These are phyloP conservation scores for Chloranthus sessilifolius DNA, from an alignment of 164 flowering plant species.

Conservation along the genomic window DNA sequence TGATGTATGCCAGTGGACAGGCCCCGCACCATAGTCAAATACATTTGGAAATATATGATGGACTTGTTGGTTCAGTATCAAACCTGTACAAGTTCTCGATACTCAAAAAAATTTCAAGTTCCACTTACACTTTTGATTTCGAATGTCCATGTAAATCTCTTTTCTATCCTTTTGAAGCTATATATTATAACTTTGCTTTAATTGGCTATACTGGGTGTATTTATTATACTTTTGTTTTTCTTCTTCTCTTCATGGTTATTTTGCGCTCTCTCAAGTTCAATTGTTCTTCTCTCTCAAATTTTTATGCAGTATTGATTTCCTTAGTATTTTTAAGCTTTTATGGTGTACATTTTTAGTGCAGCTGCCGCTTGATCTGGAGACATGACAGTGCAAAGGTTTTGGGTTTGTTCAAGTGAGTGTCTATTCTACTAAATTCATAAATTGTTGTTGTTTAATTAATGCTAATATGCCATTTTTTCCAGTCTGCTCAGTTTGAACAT, in stretches of 20 bases:
- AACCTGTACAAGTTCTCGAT: no score
- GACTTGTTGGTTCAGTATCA: no score
- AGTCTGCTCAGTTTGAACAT: conserved; percentile 86
- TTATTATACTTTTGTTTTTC: neutral
- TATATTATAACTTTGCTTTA: neutral
- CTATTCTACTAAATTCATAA: neutral
- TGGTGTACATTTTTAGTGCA: conserved; percentile 45
- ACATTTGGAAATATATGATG: no score
- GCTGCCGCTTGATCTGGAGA: conserved; percentile 86
- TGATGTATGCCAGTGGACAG: no score
- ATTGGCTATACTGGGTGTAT: neutral
- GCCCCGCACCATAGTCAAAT: no score
- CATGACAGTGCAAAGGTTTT: conserved; percentile 96
- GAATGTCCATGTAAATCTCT: no score
- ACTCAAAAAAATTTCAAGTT: no score
- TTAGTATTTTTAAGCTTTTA: neutral
- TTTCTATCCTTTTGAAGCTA: neutral
- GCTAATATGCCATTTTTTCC: conserved; percentile 9
- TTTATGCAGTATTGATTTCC: neutral
- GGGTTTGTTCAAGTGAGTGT: conserved; percentile 87
- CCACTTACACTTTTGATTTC: no score
- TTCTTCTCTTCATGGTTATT: neutral
- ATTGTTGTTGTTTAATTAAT: neutral
- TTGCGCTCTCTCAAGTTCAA: neutral
- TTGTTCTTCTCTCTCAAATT: neutral